A percentile compares a stretch with the other conserved stretches of the same genome.
phyloP scores from a whole-genome alignment of 2,329 filamentous ascomycete species.

The Cladosporium sp. region DNA sequence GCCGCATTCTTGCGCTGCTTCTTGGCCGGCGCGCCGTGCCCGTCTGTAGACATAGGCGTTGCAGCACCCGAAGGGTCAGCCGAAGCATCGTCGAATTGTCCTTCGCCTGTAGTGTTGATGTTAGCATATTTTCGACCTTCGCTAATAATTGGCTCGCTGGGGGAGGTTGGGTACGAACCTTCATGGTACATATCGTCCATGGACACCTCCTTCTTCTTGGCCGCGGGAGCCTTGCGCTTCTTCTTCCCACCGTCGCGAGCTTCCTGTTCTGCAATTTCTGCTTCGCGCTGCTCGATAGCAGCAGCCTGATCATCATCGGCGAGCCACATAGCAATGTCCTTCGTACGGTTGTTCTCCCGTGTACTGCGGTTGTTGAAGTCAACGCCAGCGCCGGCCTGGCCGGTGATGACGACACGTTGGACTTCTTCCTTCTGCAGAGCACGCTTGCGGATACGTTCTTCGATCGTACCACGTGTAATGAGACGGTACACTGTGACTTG shows the following conservation, averaged over 20 bases:
- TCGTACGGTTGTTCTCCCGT: slow-evolving; percentile 90
- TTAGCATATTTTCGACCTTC: neutral
- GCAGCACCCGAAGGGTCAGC: slow-evolving; percentile 81
- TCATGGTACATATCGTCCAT: slow-evolving; percentile 99
- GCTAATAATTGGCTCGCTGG: too few relatives aligned
- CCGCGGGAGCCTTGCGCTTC: slow-evolving; percentile 45
- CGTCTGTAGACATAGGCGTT: slow-evolving; percentile 59
- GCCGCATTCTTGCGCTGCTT: slow-evolving; percentile 51
- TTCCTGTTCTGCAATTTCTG: slow-evolving; percentile 70
- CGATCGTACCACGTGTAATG: slow-evolving; percentile 93
- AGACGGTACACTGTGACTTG: slow-evolving; percentile 97
- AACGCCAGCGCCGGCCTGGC: slow-evolving; percentile 61
- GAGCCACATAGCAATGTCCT: slow-evolving; percentile 98
- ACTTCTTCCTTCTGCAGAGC: slow-evolving; percentile 98
- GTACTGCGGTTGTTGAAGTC: slow-evolving; percentile 87
- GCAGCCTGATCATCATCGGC: slow-evolving; percentile 96
- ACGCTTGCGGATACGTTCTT: slow-evolving; percentile 95
- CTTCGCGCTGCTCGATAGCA: slow-evolving; percentile 87
- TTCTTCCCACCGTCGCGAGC: slow-evolving; percentile 39
- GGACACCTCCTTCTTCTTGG: slow-evolving; percentile 62
- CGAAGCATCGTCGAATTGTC: slow-evolving; percentile 90
- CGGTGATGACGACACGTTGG: slow-evolving; percentile 92
- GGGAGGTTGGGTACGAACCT: slow-evolving; percentile 58
- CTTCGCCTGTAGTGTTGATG: slow-evolving; percentile 64
- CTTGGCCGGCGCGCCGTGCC: slow-evolving; percentile 35